Evolutionary conservation across 257 asterid genomes (phyloP).

Genomic region (Solanum tacnaense): DNA sequence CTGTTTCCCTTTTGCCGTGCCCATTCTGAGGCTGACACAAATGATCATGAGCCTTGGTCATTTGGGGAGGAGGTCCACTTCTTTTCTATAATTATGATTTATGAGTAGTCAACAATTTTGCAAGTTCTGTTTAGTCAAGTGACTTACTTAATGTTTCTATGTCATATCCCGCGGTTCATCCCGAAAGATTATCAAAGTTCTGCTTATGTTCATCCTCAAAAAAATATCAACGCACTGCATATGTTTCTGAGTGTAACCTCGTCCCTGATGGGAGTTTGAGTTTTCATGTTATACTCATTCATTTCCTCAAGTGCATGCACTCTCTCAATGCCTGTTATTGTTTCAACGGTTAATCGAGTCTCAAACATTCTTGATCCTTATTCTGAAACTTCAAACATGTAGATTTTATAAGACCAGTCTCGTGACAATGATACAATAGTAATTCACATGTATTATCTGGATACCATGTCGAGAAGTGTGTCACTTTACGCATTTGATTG

Average conservation of each 20-base stretch:
- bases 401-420: neutral
- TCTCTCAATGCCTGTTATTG: neutral
- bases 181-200: neutral
- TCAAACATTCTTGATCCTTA: neutral
- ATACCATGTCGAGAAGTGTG: neutral
- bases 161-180: neutral
- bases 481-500: neutral
- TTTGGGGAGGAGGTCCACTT: conserved; percentile 82
- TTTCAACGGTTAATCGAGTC: neutral
- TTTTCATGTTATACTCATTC: neutral
- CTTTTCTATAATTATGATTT: neutral
- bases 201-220: neutral
- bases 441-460: neutral
- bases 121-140: neutral
- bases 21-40: conserved; percentile 73
- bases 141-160: neutral
- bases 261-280: neutral
- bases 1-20: conserved; percentile 97
- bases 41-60: conserved; percentile 97
- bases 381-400: neutral
- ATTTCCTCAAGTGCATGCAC: neutral
- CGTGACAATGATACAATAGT: neutral
- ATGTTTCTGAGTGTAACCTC: neutral
- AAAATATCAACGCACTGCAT: neutral
- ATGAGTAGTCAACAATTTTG: neutral